Evolutionary conservation across 2,329 filamentous ascomycete species (phyloP).

Genomic region (Sordariomycetes sp.): DNA sequence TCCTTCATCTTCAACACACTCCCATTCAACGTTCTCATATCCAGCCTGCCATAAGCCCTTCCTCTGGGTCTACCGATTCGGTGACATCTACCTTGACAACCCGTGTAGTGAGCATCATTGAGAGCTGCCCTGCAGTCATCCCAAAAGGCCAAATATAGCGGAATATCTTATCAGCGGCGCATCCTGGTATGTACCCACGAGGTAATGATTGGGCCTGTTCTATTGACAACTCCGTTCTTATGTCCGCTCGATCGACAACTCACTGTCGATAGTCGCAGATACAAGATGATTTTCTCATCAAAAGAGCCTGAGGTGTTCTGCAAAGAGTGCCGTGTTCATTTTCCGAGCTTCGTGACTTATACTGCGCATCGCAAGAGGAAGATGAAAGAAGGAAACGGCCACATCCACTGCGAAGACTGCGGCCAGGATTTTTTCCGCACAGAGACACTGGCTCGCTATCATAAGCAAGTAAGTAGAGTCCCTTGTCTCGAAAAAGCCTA

Average conservation of each 20-base stretch:
- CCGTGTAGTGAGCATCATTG: too few species aligned
- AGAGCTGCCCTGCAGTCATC: too few species aligned
- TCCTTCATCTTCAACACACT: too few species aligned
- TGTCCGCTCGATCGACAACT: neutral
- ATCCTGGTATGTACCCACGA: neutral
- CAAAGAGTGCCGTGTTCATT: conserved; percentile 1
- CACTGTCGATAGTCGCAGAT: neutral
- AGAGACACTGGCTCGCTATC: conserved; percentile 16
- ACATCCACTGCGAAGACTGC: conserved; percentile 16
- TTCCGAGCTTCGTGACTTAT: neutral
- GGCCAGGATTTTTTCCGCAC: conserved; percentile 12
- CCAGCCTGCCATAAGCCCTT: too few species aligned
- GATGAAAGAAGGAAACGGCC: conserved; percentile 4
- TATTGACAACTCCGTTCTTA: neutral
- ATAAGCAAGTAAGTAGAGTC: conserved; percentile 17
- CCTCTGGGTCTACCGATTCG: too few species aligned
- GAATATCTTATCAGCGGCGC: too few species aligned
- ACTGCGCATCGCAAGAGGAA: neutral
- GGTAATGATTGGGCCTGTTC: neutral
- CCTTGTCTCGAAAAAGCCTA: too few species aligned
- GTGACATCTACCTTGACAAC: too few species aligned
- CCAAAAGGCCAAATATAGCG: too few species aligned
- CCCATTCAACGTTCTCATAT: too few species aligned
- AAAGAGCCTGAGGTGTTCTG: neutral
- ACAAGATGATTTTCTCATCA: neutral